phyloP scores from a whole-genome alignment of 202 grass and related monocot genomes.

The Bolboschoenoplectus hybrid region DNA sequence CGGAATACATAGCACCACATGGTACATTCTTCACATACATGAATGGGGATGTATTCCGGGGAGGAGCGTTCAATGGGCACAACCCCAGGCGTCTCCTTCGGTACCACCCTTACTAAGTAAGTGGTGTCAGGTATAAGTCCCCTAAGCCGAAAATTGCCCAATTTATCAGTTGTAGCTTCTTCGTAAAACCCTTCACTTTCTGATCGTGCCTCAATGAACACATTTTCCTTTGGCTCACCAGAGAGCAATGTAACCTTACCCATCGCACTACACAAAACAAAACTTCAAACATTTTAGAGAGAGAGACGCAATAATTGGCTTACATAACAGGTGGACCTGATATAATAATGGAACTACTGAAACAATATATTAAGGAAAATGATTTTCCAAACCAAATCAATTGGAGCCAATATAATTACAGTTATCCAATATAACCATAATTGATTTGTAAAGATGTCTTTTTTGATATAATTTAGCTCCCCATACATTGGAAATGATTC shows the following conservation, averaged over 20 bases:
- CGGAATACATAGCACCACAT: not conserved
- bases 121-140: conserved; percentile 86
- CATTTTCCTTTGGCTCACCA: conserved; percentile 85
- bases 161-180: conserved; percentile 82
- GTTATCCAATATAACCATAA: not conserved
- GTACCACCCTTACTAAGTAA: conserved; percentile 76
- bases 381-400: not conserved
- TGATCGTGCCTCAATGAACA: conserved; percentile 91
- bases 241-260: conserved; percentile 84
- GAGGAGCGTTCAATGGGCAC: conserved; percentile 84
- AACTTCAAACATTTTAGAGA: conserved; percentile 23
- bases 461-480: not conserved
- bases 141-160: conserved; percentile 85
- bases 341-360: conserved; percentile 18
- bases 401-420: conserved; percentile 4
- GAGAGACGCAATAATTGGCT: not conserved
- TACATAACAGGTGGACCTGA: conserved; percentile 8
- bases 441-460: not conserved
- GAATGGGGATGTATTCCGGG: conserved; percentile 60
- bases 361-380: conserved; percentile 4
- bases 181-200: conserved; percentile 93
- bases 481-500: not conserved
- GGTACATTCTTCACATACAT: conserved; percentile 52
- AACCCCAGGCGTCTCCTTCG: conserved; percentile 58
- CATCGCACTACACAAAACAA: conserved; percentile 81